phyloP scores from a whole-genome alignment of 768 basidiomycete genomes.

The Tricholoma flavovirens region DNA sequence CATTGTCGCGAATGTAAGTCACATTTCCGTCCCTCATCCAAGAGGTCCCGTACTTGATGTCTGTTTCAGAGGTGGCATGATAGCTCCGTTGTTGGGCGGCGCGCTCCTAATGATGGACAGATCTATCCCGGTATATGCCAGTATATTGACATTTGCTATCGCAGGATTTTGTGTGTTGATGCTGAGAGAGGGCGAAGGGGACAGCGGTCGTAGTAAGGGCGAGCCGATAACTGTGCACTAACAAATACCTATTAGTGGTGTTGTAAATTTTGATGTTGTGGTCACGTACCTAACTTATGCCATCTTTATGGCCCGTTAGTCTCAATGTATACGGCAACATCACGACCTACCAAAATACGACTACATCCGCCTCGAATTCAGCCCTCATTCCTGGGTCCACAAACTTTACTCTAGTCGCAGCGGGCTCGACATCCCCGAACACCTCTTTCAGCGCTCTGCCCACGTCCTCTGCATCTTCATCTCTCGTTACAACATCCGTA shows the following conservation, averaged over 20 bases:
- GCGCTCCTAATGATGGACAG: slow-evolving; percentile 59
- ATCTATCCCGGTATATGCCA: slow-evolving; percentile 72
- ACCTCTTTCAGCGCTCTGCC: slow-evolving; percentile 37
- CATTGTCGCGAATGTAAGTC: slow-evolving; percentile 74
- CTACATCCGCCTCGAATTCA: slow-evolving; percentile 51
- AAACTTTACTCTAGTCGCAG: slow-evolving; percentile 45
- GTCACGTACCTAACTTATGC: too few species aligned
- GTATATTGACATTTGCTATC: slow-evolving; percentile 58
- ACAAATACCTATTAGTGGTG: background rate
- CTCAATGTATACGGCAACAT: too few species aligned
- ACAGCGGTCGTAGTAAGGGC: slow-evolving; percentile 21
- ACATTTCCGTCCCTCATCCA: background rate
- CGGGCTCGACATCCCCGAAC: slow-evolving; percentile 37
- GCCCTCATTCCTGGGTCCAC: slow-evolving; percentile 45
- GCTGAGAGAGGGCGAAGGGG: slow-evolving; percentile 46
- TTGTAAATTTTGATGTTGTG: background rate
- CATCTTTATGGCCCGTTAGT: too few species aligned
- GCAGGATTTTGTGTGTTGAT: slow-evolving; percentile 60
- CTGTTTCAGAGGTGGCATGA: slow-evolving; percentile 72
- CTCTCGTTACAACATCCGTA: slow-evolving; percentile 43
- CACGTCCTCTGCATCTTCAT: slow-evolving; percentile 33
- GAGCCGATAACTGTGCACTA: slow-evolving; percentile 25
- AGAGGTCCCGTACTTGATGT: background rate
- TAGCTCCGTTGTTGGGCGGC: slow-evolving; percentile 78
- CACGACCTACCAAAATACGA: slow-evolving; percentile 21